phyloP scores from a whole-genome alignment of 495 filamentous ascomycete species.

The Eremomyces bilateralis region DNA sequence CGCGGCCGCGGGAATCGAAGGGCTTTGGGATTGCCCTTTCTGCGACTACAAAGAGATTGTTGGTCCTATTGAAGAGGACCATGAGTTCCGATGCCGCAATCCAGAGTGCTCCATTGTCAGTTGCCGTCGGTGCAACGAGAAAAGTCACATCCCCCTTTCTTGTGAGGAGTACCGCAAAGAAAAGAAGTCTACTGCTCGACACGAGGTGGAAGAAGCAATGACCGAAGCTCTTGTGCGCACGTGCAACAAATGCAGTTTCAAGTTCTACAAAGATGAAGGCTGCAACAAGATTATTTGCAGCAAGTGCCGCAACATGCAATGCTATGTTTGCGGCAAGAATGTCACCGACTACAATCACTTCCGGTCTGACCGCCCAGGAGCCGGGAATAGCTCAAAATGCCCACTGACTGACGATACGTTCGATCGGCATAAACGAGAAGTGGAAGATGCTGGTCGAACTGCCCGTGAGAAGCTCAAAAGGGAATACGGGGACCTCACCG shows the following conservation, averaged over 20 bases:
- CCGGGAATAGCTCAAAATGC: conserved; percentile 42
- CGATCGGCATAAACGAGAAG: conserved; percentile 40
- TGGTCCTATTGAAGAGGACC: conserved; percentile 40
- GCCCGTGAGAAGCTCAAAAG: conserved; percentile 32
- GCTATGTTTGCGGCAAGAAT: conserved; percentile 35
- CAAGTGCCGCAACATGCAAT: conserved; percentile 38
- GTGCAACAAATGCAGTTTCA: conserved; percentile 41
- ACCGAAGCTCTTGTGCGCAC: conserved; percentile 52
- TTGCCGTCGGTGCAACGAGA: conserved; percentile 51
- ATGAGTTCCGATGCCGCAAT: conserved; percentile 52
- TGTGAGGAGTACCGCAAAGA: conserved; percentile 49
- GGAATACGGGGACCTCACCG: conserved; percentile 37
- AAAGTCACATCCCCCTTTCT: conserved; percentile 51
- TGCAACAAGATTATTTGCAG: conserved; percentile 72
- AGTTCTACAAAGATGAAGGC: conserved; percentile 53
- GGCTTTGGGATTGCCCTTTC: conserved; percentile 42
- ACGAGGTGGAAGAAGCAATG: conserved; percentile 64
- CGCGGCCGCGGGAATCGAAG: conserved; percentile 18
- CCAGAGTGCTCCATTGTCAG: conserved; percentile 41
- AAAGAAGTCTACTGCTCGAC: conserved; percentile 34
- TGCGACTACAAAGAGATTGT: conserved; percentile 55
- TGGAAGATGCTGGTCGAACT: conserved; percentile 38
- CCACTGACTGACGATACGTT: conserved; percentile 42
- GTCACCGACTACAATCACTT: conserved; percentile 28
- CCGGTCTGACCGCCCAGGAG: conserved; percentile 24